phyloP scores from a whole-genome alignment of 768 basidiomycete species.

The Rhizopogon sp. region DNA sequence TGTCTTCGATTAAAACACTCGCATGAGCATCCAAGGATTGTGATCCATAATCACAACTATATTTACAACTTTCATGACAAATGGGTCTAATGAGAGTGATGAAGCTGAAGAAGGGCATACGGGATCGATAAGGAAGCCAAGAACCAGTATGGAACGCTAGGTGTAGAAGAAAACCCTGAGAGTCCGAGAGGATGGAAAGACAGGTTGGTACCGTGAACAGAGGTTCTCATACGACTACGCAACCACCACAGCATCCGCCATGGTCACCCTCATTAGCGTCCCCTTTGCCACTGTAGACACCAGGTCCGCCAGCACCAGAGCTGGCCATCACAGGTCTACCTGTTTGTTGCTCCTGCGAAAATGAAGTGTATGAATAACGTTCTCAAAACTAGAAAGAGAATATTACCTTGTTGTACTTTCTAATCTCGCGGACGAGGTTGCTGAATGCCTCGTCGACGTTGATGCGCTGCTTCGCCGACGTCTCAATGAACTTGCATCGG shows the following conservation, averaged over 20 bases:
- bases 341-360: conserved; percentile 65
- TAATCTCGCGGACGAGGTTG: conserved; percentile 89
- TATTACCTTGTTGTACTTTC: conserved; percentile 86
- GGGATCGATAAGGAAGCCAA: conserved; percentile 6
- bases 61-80: conserved; percentile 18
- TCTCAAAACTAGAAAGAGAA: neutral
- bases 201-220: neutral
- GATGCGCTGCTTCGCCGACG: conserved; percentile 93
- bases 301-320: conserved; percentile 35
- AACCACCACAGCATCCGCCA: conserved; percentile 62
- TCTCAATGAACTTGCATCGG: conserved; percentile 92
- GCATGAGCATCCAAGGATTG: conserved; percentile 5
- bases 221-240: conserved; percentile 47
- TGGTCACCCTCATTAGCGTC: conserved; percentile 50
- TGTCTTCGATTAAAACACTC: neutral
- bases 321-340: conserved; percentile 61
- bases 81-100: conserved; percentile 5
- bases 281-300: conserved; percentile 39
- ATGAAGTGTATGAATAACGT: neutral
- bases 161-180: conserved; percentile 1
- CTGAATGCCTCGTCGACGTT: conserved; percentile 96
- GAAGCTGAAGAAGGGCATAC: conserved; percentile 2
- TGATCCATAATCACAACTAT: conserved; percentile 15
- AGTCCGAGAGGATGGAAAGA: conserved; percentile 3
- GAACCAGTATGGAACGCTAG: neutral